Evolutionary conservation across 2,329 filamentous ascomycete species (phyloP).

Genomic region (Beauveria varroae): DNA sequence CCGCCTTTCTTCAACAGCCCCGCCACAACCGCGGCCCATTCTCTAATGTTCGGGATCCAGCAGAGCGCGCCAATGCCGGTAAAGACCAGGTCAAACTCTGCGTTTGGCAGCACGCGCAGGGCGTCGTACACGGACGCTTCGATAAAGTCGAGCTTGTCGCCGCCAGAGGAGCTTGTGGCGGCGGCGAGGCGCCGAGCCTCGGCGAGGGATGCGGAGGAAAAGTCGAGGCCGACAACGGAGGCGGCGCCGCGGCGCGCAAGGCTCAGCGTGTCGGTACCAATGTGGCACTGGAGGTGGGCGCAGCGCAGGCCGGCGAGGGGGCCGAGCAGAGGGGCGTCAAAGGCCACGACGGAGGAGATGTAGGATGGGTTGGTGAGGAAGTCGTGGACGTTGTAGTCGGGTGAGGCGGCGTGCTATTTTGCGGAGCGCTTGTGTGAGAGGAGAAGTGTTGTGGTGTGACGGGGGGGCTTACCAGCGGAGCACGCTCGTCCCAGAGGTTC

Average conservation of each 20-base stretch:
- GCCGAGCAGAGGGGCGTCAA: conserved; percentile 11
- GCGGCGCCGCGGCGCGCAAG: conserved; percentile 13
- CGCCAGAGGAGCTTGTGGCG: conserved; percentile 6
- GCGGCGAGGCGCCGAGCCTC: conserved; percentile 11
- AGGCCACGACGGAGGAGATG: conserved; percentile 10
- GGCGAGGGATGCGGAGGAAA: conserved; percentile 10
- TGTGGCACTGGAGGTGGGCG: conserved; percentile 16
- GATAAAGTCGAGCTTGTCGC: conserved; percentile 12
- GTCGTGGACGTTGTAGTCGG: conserved; percentile 10
- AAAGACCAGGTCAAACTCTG: conserved; percentile 14
- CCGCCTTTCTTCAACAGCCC: conserved; percentile 12
- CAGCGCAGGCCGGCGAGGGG: conserved; percentile 10
- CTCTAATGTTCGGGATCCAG: conserved; percentile 12
- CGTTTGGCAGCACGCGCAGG: not conserved
- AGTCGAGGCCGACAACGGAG: conserved; percentile 15
- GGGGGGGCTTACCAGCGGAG: conserved; percentile 9
- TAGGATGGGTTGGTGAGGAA: not conserved
- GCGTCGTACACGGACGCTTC: conserved; percentile 13
- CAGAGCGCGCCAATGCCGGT: conserved; percentile 14
- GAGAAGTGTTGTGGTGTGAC: not conserved
- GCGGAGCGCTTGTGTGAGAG: not conserved
- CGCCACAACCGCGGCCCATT: conserved; percentile 12
- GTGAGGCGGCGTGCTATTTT: conserved; percentile 11
- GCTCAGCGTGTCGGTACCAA: conserved; percentile 15
- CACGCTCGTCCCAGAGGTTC: conserved; percentile 13